Conservation (phyloP, 352 stramenopile species). For the Nothophytophthora sp. region DNA sequence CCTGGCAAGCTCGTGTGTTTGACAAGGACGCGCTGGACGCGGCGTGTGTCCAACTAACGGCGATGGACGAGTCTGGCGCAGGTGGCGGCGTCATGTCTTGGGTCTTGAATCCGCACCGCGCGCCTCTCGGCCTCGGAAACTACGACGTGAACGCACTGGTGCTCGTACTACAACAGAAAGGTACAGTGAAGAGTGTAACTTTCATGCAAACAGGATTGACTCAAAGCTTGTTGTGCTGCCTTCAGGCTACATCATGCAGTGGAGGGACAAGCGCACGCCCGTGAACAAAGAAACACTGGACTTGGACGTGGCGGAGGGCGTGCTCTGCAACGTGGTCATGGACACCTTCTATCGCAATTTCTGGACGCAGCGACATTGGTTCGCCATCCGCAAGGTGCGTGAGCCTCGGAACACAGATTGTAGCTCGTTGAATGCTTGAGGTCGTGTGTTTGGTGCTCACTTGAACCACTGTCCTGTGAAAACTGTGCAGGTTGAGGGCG, state of each 20-base stretch:
- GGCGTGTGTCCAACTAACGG: constrained; percentile 40
- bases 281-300: constrained; percentile 44
- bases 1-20: constrained; percentile 48
- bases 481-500: constrained; percentile 33
- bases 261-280: constrained; percentile 64
- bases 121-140: constrained; percentile 70
- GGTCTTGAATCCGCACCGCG: constrained; percentile 66
- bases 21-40: constrained; percentile 48
- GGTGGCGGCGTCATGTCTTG: constrained; percentile 19
- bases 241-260: constrained; percentile 63
- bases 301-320: constrained; percentile 45
- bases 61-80: constrained; percentile 7
- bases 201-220: no score
- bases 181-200: constrained; percentile 22
- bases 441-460: no score
- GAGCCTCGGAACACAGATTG: neutral
- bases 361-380: constrained; percentile 79
- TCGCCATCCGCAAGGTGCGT: constrained; percentile 62
- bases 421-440: no score
- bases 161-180: constrained; percentile 56
- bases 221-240: neutral
- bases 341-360: constrained; percentile 43
- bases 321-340: constrained; percentile 74
- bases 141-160: constrained; percentile 84
- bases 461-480: no score